These are phyloP conservation scores for Candida jianshihensis DNA, from an alignment of 805 yeast species.

Conservation along the genomic window DNA sequence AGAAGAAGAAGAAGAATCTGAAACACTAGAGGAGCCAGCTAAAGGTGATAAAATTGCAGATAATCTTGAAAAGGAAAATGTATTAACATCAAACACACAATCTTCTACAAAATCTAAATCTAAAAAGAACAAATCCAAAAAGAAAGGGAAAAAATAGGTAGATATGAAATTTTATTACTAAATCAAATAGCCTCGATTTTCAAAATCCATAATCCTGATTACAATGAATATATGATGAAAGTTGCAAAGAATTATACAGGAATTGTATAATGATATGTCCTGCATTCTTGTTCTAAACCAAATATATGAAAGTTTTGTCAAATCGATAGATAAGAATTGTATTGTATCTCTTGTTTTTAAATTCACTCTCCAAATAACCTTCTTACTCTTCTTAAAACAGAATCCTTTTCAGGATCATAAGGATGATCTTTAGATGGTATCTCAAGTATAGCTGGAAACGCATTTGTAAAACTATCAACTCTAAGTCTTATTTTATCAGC, in stretches of 20 bases:
- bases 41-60: background rate
- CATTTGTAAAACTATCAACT: conserved; percentile 78
- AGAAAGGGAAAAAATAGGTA: conserved; percentile 31
- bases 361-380: conserved; percentile 82
- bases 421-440: conserved; percentile 99
- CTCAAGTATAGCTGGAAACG: conserved; percentile 94
- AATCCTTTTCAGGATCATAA: conserved; percentile 95
- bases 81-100: conserved; percentile 3
- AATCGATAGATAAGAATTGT: too few species aligned
- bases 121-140: conserved; percentile 27
- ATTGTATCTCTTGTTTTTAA: background rate
- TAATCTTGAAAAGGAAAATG: too few species aligned
- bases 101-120: conserved; percentile 1
- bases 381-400: conserved; percentile 89
- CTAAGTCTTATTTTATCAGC: conserved; percentile 83
- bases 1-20: conserved; percentile 3
- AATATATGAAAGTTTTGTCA: too few species aligned
- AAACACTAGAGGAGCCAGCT: background rate
- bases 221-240: too few species aligned
- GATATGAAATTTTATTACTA: too few species aligned
- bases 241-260: too few species aligned
- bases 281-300: conserved; percentile 19
- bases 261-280: conserved; percentile 15
- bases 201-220: too few species aligned
- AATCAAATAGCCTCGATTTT: too few species aligned